Evolutionary conservation across 106 monocot species (phyloP), one percentile per base, ranked within the genome.

Genomic region (Narthecium ossifragum): DNA sequence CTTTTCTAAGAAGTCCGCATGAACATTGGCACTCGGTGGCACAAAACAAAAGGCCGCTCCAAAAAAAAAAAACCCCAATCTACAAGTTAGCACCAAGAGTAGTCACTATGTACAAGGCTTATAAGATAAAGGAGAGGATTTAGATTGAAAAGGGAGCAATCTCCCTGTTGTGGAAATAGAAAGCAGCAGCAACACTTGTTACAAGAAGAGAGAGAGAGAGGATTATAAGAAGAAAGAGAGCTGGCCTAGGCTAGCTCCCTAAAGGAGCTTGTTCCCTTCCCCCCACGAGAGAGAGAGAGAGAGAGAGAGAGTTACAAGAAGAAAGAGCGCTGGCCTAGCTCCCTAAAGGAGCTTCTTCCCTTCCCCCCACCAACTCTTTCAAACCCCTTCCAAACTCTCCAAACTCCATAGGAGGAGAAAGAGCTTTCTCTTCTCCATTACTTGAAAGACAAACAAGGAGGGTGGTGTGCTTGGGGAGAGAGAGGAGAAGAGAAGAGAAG

Each of bases 121-220:
- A n/a, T n/a, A n/a, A n/a, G n/a, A n/a, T n/a, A n/a, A n/a, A n/a
- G n/a, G n/a, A n/a, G n/a, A n/a, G n/a, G n/a, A n/a, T n/a, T n/a
- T n/a, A n/a, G n/a, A n/a, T n/a, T n/a, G n/a, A n/a, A 66, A 27
- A 57, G 66, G 50, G 41, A 61, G 59, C 65, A 70, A 36, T 27
- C 34, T 36, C 65, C n/a, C 55, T 61, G 61, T 50, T 65, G 60
- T 65, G 74, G 65, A 40, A 63, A 49, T 55, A 31, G 14, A 79
- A 70, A 54, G 72, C 51, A 67, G 41, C 64, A 64, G 58, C 79
- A 70, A 31, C 74, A 69, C 5, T 23, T 39, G 47, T 31, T 41
- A 5, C 53, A 49, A 54, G 31, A 64, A 53, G 52, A 33, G 67
- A 46, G 46, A 58, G 53, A 63, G 32, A 46, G 52, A 53, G 31